Evolutionary conservation across 164 flowering plant species (phyloP), one percentile per base, ranked within the genome.

Genomic region (Vitis labrusca): DNA sequence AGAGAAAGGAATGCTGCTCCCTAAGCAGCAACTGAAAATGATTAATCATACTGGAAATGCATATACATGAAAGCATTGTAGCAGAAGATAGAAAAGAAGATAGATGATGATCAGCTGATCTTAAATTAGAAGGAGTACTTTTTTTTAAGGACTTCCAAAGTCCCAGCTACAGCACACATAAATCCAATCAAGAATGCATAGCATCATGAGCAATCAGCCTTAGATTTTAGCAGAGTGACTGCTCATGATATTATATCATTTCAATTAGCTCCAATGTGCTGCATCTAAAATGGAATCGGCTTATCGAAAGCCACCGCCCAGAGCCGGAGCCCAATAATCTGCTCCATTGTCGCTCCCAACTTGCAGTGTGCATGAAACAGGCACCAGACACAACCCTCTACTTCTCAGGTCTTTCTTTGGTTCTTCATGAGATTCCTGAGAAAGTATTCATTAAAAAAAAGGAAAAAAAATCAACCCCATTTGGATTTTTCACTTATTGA

Each of bases 161-260:
- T n/a, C 61, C 70, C 53, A 57, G 16, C 27, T 14, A 62, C 11
- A 64, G 54, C 65, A 65, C 78, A 74, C 67, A 60, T 54, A 51
- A 61, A 30, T 66, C 67, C 65, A 61, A 56, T 52, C 64, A 61
- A 64, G 44, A 75, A 76, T 74, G 84, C 82, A 90, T 90, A 90
- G 81, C 90, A 90, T 88, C 95, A 89, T 80, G 97, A 89, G 97
- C 91, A 89, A 86, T 88, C 93, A 91, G 88, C 92, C 97, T 88
- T 87, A 14, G 53, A 65, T 60, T 71, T 78, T 73, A 79, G 87
- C 89, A 89, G 90, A 85, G 71, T 91, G 97, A 84, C 88, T 88
- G 95, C 92, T 90, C 87, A 86, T 90, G 92, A 86, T 90, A 88
- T 83, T 90, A 88, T 91, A 88, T 77, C 89, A 74, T 74, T 77